Percentiles rank a stretch among this genome's conserved stretches.
Conservation (phyloP, 108 stramenopile species). For the Seminavis robusta region DNA sequence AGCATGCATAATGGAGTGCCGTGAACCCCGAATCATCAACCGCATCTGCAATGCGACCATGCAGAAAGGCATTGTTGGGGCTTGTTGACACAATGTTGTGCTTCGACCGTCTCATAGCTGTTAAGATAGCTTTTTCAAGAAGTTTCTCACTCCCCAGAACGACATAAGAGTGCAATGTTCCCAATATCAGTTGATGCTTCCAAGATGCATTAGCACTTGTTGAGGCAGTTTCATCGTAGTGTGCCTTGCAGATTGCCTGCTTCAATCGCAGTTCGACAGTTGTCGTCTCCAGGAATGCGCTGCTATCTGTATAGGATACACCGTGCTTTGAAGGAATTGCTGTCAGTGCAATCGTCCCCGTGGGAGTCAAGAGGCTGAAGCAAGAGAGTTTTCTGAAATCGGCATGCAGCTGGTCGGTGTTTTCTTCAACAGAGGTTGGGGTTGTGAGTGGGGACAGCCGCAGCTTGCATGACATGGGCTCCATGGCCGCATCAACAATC, state of each 20-base stretch:
- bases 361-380: slow-evolving; percentile 72
- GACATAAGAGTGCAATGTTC: slow-evolving; percentile 73
- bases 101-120: slow-evolving; percentile 5
- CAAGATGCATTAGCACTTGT: slow-evolving; percentile 25
- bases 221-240: slow-evolving; percentile 11
- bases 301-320: slow-evolving; percentile 26
- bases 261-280: slow-evolving; percentile 43
- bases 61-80: slow-evolving; percentile 22
- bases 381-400: slow-evolving; percentile 44
- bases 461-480: slow-evolving; percentile 69
- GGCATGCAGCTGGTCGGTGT: slow-evolving; percentile 7
- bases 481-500: slow-evolving; percentile 68
- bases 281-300: slow-evolving; percentile 42
- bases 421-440: slow-evolving; percentile 49
- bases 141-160: slow-evolving; percentile 52
- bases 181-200: slow-evolving; percentile 77
- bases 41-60: slow-evolving; percentile 52
- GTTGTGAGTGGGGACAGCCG: slow-evolving; percentile 74
- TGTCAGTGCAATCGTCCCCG: slow-evolving; percentile 51
- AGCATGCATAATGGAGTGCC: slow-evolving; percentile 76
- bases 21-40: slow-evolving; percentile 67
- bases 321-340: slow-evolving; percentile 29
- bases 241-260: slow-evolving; percentile 50
- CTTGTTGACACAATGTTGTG: slow-evolving; percentile 2
- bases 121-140: slow-evolving; percentile 46